These are phyloP conservation scores for Populus hybrid DNA, from an alignment of 441 rosid species.

Conservation along the genomic window DNA sequence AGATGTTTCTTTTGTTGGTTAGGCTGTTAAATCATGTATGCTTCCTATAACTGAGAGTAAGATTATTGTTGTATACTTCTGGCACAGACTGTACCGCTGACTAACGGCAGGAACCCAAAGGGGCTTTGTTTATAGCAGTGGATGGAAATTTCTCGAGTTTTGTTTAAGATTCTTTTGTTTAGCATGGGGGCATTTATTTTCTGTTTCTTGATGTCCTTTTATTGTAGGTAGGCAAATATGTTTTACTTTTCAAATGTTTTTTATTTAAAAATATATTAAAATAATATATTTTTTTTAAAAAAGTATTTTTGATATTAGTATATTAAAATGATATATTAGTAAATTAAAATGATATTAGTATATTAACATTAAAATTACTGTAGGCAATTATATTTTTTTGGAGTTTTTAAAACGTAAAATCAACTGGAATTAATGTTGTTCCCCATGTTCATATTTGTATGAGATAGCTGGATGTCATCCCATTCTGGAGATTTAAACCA, in stretches of 20 bases:
- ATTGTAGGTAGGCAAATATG: neutral
- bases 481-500: neutral
- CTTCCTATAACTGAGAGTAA: conserved; percentile 17
- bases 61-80: conserved; percentile 27
- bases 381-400: too few species aligned
- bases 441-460: neutral
- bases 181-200: neutral
- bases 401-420: too few species aligned
- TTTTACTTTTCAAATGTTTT: too few species aligned
- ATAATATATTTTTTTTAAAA: too few species aligned
- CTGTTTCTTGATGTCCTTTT: neutral
- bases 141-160: conserved; percentile 13
- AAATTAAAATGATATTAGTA: too few species aligned
- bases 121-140: conserved; percentile 23
- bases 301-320: too few species aligned
- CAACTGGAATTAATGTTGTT: too few species aligned
- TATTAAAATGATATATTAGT: too few species aligned
- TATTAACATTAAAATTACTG: too few species aligned
- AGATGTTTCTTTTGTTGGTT: conserved; percentile 13
- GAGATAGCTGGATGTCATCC: too few species aligned
- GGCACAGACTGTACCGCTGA: conserved; percentile 20
- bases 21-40: conserved; percentile 6
- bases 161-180: neutral
- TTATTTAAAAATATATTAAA: too few species aligned
- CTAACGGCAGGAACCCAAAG: conserved; percentile 16